Evolutionary conservation across 176 grass and related monocot species (phyloP).

Genomic region (Phyllostachys edulis): DNA sequence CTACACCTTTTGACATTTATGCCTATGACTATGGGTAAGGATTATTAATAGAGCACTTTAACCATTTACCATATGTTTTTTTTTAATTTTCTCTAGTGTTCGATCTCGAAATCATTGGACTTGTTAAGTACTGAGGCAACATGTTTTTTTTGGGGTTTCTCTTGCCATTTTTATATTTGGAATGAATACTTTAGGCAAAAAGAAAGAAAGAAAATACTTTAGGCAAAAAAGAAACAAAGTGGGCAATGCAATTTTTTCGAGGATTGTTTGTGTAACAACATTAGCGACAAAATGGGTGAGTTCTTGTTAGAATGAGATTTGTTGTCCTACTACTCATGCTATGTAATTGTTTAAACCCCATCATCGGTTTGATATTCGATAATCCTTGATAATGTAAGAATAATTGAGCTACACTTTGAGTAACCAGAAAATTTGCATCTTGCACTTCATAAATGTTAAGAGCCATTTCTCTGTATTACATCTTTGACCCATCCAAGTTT

Average conservation of each 20-base stretch:
- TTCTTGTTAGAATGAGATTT: background rate
- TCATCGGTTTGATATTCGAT: background rate
- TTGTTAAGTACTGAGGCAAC: background rate
- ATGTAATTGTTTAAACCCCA: background rate
- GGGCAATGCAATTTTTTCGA: background rate
- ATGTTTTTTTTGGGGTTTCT: background rate
- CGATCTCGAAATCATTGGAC: background rate
- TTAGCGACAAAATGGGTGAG: no score
- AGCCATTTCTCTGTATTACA: constrained; percentile 16
- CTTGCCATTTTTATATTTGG: no score
- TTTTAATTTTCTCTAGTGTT: background rate
- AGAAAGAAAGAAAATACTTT: background rate
- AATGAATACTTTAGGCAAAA: background rate
- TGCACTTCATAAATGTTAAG: constrained; percentile 21
- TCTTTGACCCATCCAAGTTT: constrained; percentile 1
- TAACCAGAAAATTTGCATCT: background rate
- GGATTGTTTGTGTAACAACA: background rate
- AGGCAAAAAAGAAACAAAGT: no score
- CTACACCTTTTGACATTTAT: constrained; percentile 20
- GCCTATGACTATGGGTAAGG: constrained; percentile 55
- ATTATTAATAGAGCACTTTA: background rate
- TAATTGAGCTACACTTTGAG: background rate
- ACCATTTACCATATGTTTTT: background rate
- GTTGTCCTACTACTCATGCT: background rate
- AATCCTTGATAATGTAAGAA: constrained; percentile 2